Evolutionary conservation across 1,284 basidiomycete species (phyloP).

Genomic region (Caloboletus firmus): DNA sequence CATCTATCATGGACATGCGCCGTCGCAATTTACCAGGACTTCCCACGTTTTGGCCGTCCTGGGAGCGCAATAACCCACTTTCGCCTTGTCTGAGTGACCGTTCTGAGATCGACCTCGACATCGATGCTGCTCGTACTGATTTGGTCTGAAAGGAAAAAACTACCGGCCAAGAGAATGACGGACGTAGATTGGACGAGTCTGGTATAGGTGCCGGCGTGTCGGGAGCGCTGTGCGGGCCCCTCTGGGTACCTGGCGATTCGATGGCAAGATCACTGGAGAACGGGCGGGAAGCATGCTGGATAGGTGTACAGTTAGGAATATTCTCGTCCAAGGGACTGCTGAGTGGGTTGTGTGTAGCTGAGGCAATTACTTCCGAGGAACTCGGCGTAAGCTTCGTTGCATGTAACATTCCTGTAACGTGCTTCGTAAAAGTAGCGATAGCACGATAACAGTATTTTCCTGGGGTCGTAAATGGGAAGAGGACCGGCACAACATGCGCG

Average conservation of each 20-base stretch:
- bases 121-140: conserved; percentile 3
- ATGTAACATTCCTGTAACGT: conserved; percentile 52
- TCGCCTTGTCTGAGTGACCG: conserved; percentile 4
- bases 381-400: conserved; percentile 11
- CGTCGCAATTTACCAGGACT: conserved; percentile 45
- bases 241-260: neutral
- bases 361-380: conserved; percentile 9
- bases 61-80: conserved; percentile 1
- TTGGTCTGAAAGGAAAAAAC: conserved; percentile 22
- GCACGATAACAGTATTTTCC: conserved; percentile 77
- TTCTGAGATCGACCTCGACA: conserved; percentile 22
- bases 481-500: conserved; percentile 73
- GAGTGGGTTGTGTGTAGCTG: neutral
- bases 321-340: conserved; percentile 7
- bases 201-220: neutral
- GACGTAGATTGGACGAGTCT: neutral
- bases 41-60: conserved; percentile 44
- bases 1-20: conserved; percentile 25
- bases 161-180: conserved; percentile 14
- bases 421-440: conserved; percentile 65
- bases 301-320: neutral
- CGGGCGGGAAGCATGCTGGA: conserved; percentile 1
- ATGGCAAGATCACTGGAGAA: conserved; percentile 10
- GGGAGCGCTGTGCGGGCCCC: neutral
- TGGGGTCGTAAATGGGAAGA: conserved; percentile 83